These are phyloP conservation scores for Kurtzmaniella quercitrusa DNA, from an alignment of 1,139 yeast genomes.

Conservation along the genomic window DNA sequence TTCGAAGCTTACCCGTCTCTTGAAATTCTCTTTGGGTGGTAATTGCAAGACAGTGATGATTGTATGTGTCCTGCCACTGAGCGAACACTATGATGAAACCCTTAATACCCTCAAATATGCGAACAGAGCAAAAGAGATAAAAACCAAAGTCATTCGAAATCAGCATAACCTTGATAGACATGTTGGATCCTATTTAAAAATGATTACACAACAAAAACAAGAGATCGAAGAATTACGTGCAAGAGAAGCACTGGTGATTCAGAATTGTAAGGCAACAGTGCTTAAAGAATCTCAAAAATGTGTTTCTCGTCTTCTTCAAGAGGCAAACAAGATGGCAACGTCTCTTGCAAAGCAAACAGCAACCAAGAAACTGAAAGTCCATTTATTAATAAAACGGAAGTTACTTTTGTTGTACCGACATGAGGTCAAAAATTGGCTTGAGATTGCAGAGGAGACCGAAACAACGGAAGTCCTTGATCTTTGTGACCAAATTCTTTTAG, in stretches of 20 bases:
- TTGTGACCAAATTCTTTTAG: constrained; percentile 21
- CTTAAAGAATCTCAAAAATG: constrained; percentile 31
- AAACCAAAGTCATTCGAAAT: constrained; percentile 74
- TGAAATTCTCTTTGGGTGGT: constrained; percentile 90
- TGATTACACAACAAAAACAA: constrained; percentile 77
- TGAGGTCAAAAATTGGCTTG: constrained; percentile 30
- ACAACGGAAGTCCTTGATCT: constrained; percentile 12
- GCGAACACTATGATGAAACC: constrained; percentile 86
- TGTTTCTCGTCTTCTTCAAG: constrained; percentile 34
- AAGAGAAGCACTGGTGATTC: constrained; percentile 47
- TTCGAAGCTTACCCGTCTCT: constrained; percentile 78
- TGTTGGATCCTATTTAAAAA: constrained; percentile 80
- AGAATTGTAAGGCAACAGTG: constrained; percentile 28
- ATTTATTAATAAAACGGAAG: constrained; percentile 56
- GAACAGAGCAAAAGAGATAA: constrained; percentile 84
- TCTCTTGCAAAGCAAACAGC: constrained; percentile 31
- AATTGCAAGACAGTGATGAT: constrained; percentile 95
- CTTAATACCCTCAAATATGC: constrained; percentile 88
- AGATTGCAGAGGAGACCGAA: constrained; percentile 9
- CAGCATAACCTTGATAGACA: constrained; percentile 77
- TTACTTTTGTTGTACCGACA: constrained; percentile 41
- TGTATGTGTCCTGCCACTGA: constrained; percentile 86
- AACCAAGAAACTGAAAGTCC: constrained; percentile 45
- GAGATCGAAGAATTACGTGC: constrained; percentile 69
- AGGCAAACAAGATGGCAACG: constrained; percentile 32